Evolutionary conservation across 352 stramenopile genomes (phyloP), one percentile per base, ranked within the genome.

Genomic region (Globisporangium megalacanthum): DNA sequence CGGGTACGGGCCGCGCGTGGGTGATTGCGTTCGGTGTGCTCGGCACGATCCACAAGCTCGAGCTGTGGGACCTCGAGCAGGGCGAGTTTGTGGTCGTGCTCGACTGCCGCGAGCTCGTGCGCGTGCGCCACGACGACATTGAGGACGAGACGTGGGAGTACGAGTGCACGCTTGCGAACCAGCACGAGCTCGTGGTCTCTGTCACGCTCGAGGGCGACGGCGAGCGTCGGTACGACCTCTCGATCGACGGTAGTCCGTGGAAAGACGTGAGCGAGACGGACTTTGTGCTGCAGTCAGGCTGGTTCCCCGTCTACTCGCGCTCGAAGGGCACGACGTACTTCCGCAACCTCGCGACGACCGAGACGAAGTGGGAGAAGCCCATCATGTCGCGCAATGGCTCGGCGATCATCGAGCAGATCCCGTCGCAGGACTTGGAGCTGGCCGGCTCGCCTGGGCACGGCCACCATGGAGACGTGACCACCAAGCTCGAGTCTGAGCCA

Each of bases 21-120:
- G 87, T 81, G n/a, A 91, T 94, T 61, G 78, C 83, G 39, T 94
- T 93, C 58, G 85, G 85, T 2, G 66, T 86, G 44, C 72, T 82
- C 56, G 82, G 82, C 22, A 83, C 68, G 33, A 62, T 94, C 58
- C 83, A 94, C 66, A 87, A 89, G 54, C 60, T 94, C 22, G 75
- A 93, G 55, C 57, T 94, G 6, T 62, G 79, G 37, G 82, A 94
- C 52, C 54, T 89, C 25, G 74, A 86, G 49, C 66, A 61, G 9
- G 83, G 84, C 29, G 83, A 90, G 64, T 90, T 92, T 62, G 74
- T 90, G 10, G 80, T 94, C 15, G 73, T 91, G 36, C 58, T 92
- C 29, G 83, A 92, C 69, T 85, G 75, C 47, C 69, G 80, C 1
- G 73, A 87, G 53, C 66, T 89, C 9, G 61, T 72, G 29, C 55